phyloP scores from a whole-genome alignment of 2,329 filamentous ascomycete genomes.

The Elsinoe necatrix region DNA sequence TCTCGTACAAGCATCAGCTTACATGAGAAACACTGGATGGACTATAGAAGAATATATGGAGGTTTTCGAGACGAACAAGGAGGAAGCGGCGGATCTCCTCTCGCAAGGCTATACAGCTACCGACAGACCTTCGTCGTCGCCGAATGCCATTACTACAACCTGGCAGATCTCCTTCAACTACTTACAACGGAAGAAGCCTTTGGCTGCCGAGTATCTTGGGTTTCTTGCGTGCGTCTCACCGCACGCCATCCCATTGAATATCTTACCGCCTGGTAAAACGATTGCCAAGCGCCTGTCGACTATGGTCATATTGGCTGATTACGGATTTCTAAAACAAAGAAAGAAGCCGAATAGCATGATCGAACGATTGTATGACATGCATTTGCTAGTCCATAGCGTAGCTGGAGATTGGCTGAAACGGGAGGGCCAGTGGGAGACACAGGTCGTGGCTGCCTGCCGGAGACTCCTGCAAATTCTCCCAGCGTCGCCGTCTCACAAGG shows the following conservation, averaged over 20 bases:
- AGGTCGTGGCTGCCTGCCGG: neutral
- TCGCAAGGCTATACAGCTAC: neutral
- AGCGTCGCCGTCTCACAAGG: neutral
- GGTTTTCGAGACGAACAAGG: neutral
- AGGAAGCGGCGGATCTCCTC: neutral
- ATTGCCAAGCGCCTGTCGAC: neutral
- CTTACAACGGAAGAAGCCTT: neutral
- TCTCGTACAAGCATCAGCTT: neutral
- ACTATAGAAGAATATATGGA: neutral
- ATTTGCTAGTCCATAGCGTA: neutral
- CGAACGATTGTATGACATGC: neutral
- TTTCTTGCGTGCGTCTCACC: neutral
- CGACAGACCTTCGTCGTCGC: neutral
- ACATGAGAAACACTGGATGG: neutral
- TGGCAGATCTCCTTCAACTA: neutral
- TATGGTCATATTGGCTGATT: neutral
- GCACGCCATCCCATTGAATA: neutral
- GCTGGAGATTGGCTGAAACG: neutral
- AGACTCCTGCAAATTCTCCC: neutral
- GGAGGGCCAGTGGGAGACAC: neutral
- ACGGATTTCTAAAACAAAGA: neutral
- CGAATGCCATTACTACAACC: neutral
- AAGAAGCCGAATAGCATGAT: neutral
- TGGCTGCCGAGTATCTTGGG: neutral
- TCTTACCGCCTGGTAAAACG: neutral